Base-by-base conservation (phyloP, 805 yeast genomes). In the Wickerhamomyces strasburgensis region DNA sequence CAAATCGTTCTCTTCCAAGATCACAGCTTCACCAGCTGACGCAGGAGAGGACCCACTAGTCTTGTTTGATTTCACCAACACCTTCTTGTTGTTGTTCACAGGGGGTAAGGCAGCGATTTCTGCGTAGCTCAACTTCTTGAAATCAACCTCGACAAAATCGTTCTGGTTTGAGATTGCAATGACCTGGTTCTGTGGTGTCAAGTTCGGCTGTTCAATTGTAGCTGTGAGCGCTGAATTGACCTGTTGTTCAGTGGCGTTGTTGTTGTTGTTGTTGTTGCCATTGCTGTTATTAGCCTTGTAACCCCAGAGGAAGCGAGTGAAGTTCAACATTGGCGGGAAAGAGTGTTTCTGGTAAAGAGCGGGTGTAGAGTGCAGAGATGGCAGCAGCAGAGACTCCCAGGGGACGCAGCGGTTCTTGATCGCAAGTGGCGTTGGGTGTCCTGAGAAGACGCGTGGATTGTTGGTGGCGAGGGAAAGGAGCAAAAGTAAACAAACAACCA, bases 101-200 rank as follows among this genome's bases (percentile, higher is more conserved):
- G 42, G 55, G 19, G 44, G 34, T 35, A 64, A 49, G 1, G 67
- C 54, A 10, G 75, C 75, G 17, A 67, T 76, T 56, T 74, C 80
- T 10, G 77, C 77, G 49, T 73, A 73, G 7, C 78, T 69, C 48
- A 72, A 53, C 38, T 67, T 62, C 37, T 75, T 67, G 29, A 71
- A 52, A 33, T 65, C 64, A 17, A 73, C 62, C 46, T 68, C 73
- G 35, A 66, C 76, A 13, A 56, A 61, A 35, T 60, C 67, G 9
- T 55, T 61, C 14, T 29, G 31, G 25, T 33, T 23, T 19, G 46
- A 39, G 36, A 44, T 35, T 11, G 48, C 36, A 25, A 48, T 44
- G 17, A 44, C 51, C 30, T 36, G 40, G 35, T 43, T 47, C 29
- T 31, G 39, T 10, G 53, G 53, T 2, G 47, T 43, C 40, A 48